Conservation (phyloP, 2,329 filamentous ascomycete species). For the Ustulina deusta region DNA sequence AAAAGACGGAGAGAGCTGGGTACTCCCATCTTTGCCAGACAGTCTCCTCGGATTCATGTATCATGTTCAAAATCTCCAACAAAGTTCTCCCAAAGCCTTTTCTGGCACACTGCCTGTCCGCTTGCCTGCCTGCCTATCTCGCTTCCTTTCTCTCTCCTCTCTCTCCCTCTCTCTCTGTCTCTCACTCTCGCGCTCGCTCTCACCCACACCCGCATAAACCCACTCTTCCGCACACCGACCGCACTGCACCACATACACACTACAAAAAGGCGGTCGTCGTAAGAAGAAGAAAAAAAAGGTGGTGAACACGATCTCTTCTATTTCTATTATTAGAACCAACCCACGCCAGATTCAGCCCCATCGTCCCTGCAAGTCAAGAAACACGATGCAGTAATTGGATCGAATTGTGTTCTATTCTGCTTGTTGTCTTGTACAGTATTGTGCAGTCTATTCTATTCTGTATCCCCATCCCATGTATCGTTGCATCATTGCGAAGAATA, state of each 20-base stretch:
- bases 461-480: constrained; percentile 35
- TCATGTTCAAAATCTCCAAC: neutral
- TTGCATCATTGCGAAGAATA: constrained; percentile 40
- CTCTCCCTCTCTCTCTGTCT: neutral
- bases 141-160: neutral
- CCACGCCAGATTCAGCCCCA: constrained; percentile 65
- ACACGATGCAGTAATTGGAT: constrained; percentile 41
- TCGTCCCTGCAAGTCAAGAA: constrained; percentile 55
- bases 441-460: constrained; percentile 11
- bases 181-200: neutral
- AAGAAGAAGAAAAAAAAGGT: constrained; percentile 24
- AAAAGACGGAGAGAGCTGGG: neutral
- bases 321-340: constrained; percentile 66
- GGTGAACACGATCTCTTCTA: constrained; percentile 61
- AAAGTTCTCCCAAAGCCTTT: neutral
- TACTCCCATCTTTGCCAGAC: neutral
- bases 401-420: constrained; percentile 29
- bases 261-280: constrained; percentile 17
- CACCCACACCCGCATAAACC: constrained; percentile 14
- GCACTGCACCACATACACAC: constrained; percentile 17
- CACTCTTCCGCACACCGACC: constrained; percentile 34
- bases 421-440: constrained; percentile 32
- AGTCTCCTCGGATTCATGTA: neutral
- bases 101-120: neutral
- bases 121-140: neutral